These are phyloP conservation scores for Trametes meyenii DNA, from an alignment of 768 basidiomycete genomes.

Conservation along the genomic window DNA sequence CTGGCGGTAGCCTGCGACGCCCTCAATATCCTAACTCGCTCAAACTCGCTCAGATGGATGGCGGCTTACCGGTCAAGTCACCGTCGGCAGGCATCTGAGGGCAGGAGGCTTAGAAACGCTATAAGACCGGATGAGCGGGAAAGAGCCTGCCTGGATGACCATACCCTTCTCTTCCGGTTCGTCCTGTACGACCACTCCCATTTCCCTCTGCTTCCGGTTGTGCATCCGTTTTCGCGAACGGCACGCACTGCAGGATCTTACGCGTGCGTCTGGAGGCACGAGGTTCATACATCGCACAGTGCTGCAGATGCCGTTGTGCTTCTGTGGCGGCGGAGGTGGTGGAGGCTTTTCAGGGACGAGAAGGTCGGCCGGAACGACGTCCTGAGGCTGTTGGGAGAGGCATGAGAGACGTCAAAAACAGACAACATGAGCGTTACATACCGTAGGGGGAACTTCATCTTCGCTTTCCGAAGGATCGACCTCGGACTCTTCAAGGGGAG, in stretches of 20 bases:
- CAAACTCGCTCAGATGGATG: not conserved
- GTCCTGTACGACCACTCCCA: not conserved
- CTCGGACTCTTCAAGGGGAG: constrained; percentile 27
- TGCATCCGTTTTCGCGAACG: constrained; percentile 8
- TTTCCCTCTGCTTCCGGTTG: constrained; percentile 3
- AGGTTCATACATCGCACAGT: constrained; percentile 27
- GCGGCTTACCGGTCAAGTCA: constrained; percentile 4
- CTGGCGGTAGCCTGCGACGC: constrained; percentile 12
- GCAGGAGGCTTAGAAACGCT: not conserved
- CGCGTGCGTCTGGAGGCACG: constrained; percentile 15
- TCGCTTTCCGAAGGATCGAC: constrained; percentile 23
- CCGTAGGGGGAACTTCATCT: constrained; percentile 3
- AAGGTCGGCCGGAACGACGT: not conserved
- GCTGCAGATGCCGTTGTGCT: constrained; percentile 21
- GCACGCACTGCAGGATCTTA: constrained; percentile 27
- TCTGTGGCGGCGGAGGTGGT: not conserved
- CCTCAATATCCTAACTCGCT: not conserved
- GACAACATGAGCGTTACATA: not conserved
- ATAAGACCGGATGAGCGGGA: not conserved
- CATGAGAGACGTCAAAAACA: not conserved
- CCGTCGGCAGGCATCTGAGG: not conserved
- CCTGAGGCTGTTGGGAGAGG: not conserved
- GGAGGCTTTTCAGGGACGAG: not conserved
- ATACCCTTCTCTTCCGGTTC: not conserved
- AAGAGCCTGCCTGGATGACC: constrained; percentile 1